A percentile compares a stretch with the other conserved stretches of the same genome.
Conservation (phyloP, 306 rosid species). For the Sicyos edulis region DNA sequence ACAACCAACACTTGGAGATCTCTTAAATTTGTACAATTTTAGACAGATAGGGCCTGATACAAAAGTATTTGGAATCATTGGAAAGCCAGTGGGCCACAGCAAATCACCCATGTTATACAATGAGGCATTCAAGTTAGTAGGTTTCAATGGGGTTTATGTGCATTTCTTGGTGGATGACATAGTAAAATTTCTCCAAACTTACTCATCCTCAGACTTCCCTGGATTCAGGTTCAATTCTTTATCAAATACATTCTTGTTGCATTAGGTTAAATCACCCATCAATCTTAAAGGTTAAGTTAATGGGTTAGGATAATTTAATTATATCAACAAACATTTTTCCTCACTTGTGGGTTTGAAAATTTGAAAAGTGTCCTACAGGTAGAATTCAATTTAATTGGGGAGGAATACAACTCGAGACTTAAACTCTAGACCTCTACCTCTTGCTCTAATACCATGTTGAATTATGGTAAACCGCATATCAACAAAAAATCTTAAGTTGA, state of each 20-base stretch:
- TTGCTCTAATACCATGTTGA: no score
- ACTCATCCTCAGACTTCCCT: conserved; percentile 52
- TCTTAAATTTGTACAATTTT: conserved; percentile 58
- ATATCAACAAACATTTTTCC: no score
- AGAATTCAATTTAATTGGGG: no score
- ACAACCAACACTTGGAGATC: conserved; percentile 52
- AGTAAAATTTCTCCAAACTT: conserved; percentile 40
- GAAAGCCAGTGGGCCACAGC: conserved; percentile 63
- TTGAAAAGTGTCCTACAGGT: no score
- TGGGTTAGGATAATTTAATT: no score
- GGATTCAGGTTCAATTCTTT: conserved; percentile 50
- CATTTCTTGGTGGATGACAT: conserved; percentile 58
- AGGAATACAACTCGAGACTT: no score
- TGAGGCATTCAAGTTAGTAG: conserved; percentile 45
- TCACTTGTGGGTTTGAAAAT: no score
- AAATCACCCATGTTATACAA: conserved; percentile 61
- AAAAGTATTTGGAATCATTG: conserved; percentile 62
- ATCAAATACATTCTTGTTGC: background rate
- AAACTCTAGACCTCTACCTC: no score
- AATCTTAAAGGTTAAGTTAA: no score
- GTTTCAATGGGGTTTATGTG: conserved; percentile 60
- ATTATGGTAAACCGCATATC: no score
- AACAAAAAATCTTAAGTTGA: no score
- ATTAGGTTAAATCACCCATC: no score
- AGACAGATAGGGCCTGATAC: conserved; percentile 50